Evolutionary conservation across 2,329 filamentous ascomycete species (phyloP), one percentile per base, ranked within the genome.

Genomic region (Hawksworthiomyces lignivorus): DNA sequence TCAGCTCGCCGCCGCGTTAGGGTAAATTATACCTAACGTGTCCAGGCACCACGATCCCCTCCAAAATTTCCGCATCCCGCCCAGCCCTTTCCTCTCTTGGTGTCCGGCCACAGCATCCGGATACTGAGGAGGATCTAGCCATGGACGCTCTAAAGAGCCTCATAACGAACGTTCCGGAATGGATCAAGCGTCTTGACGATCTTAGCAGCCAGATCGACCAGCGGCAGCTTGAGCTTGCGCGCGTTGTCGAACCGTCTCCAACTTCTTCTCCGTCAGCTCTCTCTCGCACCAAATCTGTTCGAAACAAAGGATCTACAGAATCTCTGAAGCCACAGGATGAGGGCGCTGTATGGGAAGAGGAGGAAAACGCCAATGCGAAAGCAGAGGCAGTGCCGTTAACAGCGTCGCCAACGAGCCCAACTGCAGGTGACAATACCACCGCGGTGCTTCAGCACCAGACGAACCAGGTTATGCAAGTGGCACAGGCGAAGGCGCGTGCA

Each of bases 161-260:
- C 28, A 64, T 66, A 41, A 64, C 58, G 49, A 75, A 78, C 46
- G 67, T 80, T 31, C 78, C 77, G 14, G 69, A 73, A 55, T 82
- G 78, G 78, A 62, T 74, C 28, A 63, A 63, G 45, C 69, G 73
- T 18, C 67, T 82, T 33, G 73, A 80, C 47, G 72, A 79, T 39
- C 68, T 82, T 44, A 78, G 69, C 53, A 65, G 67, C 45, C 72
- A 82, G 56, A 78, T 82, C 45, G 70, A 76, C 45, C 65, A 72
- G 53, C 75, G 78, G 45, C 78, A 82, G 62, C 61, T 65, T 38
- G 76, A 81, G 54, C 65, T 82, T 43, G 77, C 76, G 27, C 46
- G 48, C 35, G 35, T 57, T 20, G 50, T 53, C 35, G 60, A 59
- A 21, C 54, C 57, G 3, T 28, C 48, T 4, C 10, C 39, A 2